These are phyloP conservation scores for Pezicula rhizophila DNA, from an alignment of 2,329 filamentous ascomycete species.

Conservation along the genomic window DNA sequence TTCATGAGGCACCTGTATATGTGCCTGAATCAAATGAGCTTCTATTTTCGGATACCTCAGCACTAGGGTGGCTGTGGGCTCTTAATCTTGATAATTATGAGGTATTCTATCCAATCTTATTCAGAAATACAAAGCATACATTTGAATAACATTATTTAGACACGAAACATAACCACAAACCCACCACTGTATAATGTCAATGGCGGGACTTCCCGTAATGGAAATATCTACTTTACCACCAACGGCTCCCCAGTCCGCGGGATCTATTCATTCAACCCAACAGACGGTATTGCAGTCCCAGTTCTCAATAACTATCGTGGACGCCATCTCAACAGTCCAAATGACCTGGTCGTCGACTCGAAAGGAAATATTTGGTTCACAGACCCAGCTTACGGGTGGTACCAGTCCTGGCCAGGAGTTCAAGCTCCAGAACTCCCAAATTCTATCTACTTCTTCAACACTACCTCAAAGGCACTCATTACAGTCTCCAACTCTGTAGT, in stretches of 20 bases:
- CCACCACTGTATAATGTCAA: neutral
- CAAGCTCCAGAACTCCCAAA: slow-evolving; percentile 1
- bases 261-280: neutral
- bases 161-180: neutral
- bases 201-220: neutral
- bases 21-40: slow-evolving; percentile 9
- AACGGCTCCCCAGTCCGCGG: slow-evolving; percentile 6
- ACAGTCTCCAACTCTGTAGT: slow-evolving; percentile 3
- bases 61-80: neutral
- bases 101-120: neutral
- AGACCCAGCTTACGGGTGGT: slow-evolving; percentile 1
- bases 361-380: slow-evolving; percentile 2
- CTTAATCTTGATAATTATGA: slow-evolving; percentile 1
- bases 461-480: neutral
- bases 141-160: neutral
- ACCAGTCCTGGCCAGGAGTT: slow-evolving; percentile 4
- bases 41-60: slow-evolving; percentile 7
- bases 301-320: slow-evolving; percentile 1
- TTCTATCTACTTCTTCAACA: slow-evolving; percentile 3
- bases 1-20: slow-evolving; percentile 14
- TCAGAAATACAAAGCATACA: neutral
- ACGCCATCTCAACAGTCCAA: slow-evolving; percentile 2
- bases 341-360: neutral
- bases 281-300: neutral
- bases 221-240: neutral